Conservation (phyloP, 495 filamentous ascomycete species). For the Pyrenopolyporus hunteri region DNA sequence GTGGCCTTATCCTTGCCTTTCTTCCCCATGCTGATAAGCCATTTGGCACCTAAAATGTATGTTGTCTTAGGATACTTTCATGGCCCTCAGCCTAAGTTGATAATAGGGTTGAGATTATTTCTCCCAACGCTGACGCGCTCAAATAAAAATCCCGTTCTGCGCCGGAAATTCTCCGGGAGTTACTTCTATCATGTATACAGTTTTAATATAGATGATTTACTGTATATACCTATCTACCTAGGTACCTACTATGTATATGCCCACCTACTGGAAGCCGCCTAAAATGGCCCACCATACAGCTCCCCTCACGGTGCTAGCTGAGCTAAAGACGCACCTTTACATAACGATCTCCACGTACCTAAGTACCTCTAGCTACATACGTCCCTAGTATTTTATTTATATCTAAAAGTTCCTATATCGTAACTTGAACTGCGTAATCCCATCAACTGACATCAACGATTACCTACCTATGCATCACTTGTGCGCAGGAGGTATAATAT, state of each 20-base stretch:
- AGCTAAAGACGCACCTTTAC: too few species aligned
- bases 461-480: neutral
- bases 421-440: neutral
- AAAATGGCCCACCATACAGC: too few species aligned
- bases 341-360: too few species aligned
- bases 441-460: neutral
- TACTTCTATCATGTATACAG: neutral
- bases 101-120: neutral
- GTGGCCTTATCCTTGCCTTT: conserved; percentile 55
- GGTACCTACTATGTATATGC: too few species aligned
- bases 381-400: too few species aligned
- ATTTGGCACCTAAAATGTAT: conserved; percentile 24
- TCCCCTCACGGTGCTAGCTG: too few species aligned
- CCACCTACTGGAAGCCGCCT: too few species aligned
- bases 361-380: too few species aligned
- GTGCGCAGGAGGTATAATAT: neutral
- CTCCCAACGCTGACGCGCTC: neutral
- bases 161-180: conserved; percentile 16
- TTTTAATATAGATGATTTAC: neutral
- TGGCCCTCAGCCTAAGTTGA: neutral
- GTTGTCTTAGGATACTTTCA: conserved; percentile 7
- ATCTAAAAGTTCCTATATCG: too few species aligned
- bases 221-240: too few species aligned
- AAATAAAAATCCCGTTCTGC: conserved; percentile 6
- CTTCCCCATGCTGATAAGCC: conserved; percentile 50